These are phyloP conservation scores for Coprinopsis strossmayeri DNA, from an alignment of 768 basidiomycete genomes.

Conservation along the genomic window DNA sequence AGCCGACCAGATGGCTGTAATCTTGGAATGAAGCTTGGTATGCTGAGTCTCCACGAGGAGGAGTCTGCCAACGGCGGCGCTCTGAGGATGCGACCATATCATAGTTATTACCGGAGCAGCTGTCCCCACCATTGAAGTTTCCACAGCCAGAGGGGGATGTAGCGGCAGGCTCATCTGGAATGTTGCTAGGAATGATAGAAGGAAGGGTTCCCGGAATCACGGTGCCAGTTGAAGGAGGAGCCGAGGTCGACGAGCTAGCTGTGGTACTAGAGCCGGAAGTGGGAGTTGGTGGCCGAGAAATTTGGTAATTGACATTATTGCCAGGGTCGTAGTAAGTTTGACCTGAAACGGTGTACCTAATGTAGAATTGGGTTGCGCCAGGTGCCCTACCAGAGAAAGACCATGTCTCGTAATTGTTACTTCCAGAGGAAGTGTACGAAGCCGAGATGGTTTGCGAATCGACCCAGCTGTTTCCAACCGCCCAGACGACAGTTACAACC, in stretches of 20 bases:
- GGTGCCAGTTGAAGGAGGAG: background rate
- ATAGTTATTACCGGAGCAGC: background rate
- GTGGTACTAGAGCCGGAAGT: background rate
- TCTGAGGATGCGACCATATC: slow-evolving; percentile 7
- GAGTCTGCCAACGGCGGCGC: slow-evolving; percentile 10
- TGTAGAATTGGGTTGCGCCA: slow-evolving; percentile 10
- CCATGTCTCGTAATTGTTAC: slow-evolving; percentile 11
- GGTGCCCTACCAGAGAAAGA: slow-evolving; percentile 4
- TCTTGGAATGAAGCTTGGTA: slow-evolving; percentile 9
- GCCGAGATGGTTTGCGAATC: slow-evolving; percentile 7
- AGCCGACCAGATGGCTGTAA: slow-evolving; percentile 9
- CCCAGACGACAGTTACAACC: slow-evolving; percentile 5
- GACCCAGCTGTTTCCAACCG: slow-evolving; percentile 4
- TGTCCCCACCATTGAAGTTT: slow-evolving; percentile 9
- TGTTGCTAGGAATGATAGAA: background rate
- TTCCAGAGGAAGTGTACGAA: slow-evolving; percentile 1
- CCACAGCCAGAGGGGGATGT: slow-evolving; percentile 5
- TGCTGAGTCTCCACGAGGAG: slow-evolving; percentile 4
- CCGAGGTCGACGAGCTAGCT: background rate
- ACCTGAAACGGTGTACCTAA: slow-evolving; percentile 6
- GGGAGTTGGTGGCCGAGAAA: background rate
- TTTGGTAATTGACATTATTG: slow-evolving; percentile 8
- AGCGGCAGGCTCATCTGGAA: background rate
- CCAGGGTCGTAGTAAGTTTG: slow-evolving; percentile 9
- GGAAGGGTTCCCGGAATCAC: background rate